A percentile compares a stretch with the other conserved stretches of the same genome.
These are phyloP conservation scores for Gracilaria domingensis DNA, from an alignment of 23 red algal species.

Conservation along the genomic window DNA sequence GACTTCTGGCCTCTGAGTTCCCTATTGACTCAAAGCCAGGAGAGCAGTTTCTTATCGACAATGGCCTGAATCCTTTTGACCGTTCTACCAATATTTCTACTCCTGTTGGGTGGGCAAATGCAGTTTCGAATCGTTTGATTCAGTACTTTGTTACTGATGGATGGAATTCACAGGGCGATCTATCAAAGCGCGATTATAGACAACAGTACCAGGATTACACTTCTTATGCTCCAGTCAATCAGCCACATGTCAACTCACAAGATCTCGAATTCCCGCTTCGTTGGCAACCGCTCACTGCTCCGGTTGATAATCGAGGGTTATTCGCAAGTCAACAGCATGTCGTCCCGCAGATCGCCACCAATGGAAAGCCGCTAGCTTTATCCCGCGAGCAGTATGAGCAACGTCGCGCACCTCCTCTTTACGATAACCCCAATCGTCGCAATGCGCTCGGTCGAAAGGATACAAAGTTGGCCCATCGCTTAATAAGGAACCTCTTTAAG, in stretches of 20 bases:
- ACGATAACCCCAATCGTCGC: constrained; percentile 29
- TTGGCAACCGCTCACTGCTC: constrained; percentile 42
- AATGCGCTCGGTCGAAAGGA: constrained; percentile 18
- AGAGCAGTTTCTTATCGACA: not conserved
- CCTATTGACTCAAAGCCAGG: not conserved
- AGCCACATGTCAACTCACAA: not conserved
- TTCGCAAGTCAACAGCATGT: constrained; percentile 45
- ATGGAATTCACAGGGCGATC: constrained; percentile 63
- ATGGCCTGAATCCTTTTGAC: constrained; percentile 14
- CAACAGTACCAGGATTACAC: constrained; percentile 43
- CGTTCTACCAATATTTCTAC: constrained; percentile 39
- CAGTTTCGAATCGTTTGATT: constrained; percentile 3
- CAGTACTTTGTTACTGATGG: constrained; percentile 44
- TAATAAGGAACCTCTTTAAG: constrained; percentile 22
- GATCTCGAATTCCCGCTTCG: constrained; percentile 36
- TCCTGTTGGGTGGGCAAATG: constrained; percentile 37
- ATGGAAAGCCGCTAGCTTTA: constrained; percentile 40
- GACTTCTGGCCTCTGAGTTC: constrained; percentile 8
- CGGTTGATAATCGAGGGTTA: not conserved
- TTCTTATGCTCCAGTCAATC: constrained; percentile 24
- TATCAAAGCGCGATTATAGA: constrained; percentile 19
- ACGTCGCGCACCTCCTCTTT: constrained; percentile 12
- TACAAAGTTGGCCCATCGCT: not conserved
- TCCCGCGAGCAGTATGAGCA: constrained; percentile 17
- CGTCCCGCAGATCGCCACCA: constrained; percentile 47